phyloP scores from a whole-genome alignment of 208 protist genomes.

The Vickermania spadyakhi region DNA sequence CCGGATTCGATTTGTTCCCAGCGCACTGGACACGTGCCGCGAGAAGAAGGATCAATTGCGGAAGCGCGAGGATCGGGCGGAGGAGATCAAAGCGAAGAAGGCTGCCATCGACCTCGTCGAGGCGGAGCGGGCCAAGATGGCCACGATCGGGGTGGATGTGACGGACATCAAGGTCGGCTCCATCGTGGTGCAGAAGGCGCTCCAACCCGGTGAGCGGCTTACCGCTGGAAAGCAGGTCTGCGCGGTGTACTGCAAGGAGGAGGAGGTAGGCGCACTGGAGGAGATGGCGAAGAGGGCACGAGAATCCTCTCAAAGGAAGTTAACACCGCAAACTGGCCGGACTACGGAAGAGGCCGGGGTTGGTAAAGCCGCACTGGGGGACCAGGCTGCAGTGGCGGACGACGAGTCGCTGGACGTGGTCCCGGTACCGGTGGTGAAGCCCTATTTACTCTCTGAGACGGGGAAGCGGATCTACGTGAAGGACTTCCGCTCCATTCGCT shows the following conservation, averaged over 20 bases:
- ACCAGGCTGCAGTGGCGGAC: neutral
- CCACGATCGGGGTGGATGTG: neutral
- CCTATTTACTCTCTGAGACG: neutral
- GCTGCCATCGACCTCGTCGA: neutral
- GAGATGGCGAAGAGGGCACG: neutral
- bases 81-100: neutral
- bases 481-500: neutral
- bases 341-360: neutral
- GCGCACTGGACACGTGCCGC: neutral
- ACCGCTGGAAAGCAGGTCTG: neutral
- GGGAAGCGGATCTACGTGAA: neutral
- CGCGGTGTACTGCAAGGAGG: neutral
- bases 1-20: neutral
- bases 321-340: neutral
- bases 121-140: neutral
- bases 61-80: neutral
- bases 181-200: neutral
- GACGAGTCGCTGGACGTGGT: no score
- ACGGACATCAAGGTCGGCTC: neutral
- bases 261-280: neutral
- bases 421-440: no score
- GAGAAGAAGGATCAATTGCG: neutral
- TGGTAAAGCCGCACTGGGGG: neutral
- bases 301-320: no score
- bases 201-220: neutral